These are phyloP conservation scores for Mycothermus thermophilus DNA, from an alignment of 495 filamentous ascomycete species.

Conservation along the genomic window DNA sequence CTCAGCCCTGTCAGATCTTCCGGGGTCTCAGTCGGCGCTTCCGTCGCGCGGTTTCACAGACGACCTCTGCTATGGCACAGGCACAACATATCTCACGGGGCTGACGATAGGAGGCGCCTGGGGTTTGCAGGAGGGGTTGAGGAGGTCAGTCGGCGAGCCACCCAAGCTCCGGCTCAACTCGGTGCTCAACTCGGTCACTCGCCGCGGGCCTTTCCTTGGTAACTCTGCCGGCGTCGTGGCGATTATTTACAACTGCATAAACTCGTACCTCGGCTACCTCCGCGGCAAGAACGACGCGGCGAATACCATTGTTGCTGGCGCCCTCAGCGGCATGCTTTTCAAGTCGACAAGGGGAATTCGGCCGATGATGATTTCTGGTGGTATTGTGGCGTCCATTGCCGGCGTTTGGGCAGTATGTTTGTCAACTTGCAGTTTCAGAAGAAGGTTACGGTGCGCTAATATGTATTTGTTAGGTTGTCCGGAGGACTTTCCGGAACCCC, in stretches of 20 bases:
- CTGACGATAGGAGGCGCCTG: slow-evolving; percentile 79
- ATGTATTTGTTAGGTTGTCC: too few species aligned
- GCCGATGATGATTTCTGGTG: slow-evolving; percentile 86
- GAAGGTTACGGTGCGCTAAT: too few species aligned
- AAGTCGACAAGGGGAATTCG: slow-evolving; percentile 82
- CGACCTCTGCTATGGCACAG: slow-evolving; percentile 94
- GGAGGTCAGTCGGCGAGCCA: slow-evolving; percentile 55
- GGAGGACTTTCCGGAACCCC: slow-evolving; percentile 15
- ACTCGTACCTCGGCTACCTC: slow-evolving; percentile 74
- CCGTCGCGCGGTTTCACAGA: slow-evolving; percentile 95
- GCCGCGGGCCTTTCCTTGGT: slow-evolving; percentile 89
- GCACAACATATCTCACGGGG: slow-evolving; percentile 78
- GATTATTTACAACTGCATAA: slow-evolving; percentile 87
- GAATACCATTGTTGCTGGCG: slow-evolving; percentile 76
- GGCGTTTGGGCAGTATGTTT: slow-evolving; percentile 75
- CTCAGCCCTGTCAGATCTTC: slow-evolving; percentile 72
- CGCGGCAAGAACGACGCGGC: slow-evolving; percentile 83
- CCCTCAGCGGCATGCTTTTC: slow-evolving; percentile 80
- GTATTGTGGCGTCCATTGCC: slow-evolving; percentile 71
- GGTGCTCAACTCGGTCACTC: slow-evolving; percentile 81
- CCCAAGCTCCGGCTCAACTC: slow-evolving; percentile 86
- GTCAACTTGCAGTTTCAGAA: too few species aligned
- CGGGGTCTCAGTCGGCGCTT: slow-evolving; percentile 69
- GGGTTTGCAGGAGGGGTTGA: slow-evolving; percentile 79
- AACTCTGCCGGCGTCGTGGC: slow-evolving; percentile 92